Evolutionary conservation across 1,284 basidiomycete genomes (phyloP), one percentile per base, ranked within the genome.

Genomic region (Cryptococcus sp.): DNA sequence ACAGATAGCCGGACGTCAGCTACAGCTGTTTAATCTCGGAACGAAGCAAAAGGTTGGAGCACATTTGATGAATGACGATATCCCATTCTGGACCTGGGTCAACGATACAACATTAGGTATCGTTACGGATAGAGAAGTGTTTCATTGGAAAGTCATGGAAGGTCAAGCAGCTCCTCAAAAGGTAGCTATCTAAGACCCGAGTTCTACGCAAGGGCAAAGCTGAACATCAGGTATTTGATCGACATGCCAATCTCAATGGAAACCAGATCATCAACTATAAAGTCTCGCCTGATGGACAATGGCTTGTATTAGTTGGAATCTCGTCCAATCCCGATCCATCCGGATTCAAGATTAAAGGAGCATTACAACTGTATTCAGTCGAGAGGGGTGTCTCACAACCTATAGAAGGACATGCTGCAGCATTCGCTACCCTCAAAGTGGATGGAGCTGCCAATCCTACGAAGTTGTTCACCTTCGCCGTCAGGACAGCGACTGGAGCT

Each of bases 201-300:
- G n/a, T n/a, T n/a, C n/a, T n/a, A n/a, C n/a, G n/a, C n/a, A 13
- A 21, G 23, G n/a, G 21, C 46, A 14, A 36, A 25, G 11, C n/a
- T 41, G 31, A 46, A 18, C 7, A 88, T 88, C 4, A 98, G 81
- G 81, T 98, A 49, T 98, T 98, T 69, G 96, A 99, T 78, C 86
- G 96, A 44, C 94, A 98, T 76, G 84, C 91, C 4, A 88, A 88
- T n/a, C 85, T 99, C 59, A 82, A 85, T 54, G 91, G 91, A 54
- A 85, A 90, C 54, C 96, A 98, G 77, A 98, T 99, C 65, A 99
- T 98, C 80, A 98, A 98, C 79, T 98, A 98, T 78, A 88, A 94
- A 55, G 81, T 86, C 40, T 90, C 91, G 9, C 75, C 83, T 16
- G 96, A 98, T 66, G 93, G 92, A 71, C 93, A 98, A 73, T 99